These are phyloP conservation scores for Achlya hypogyna DNA, from an alignment of 352 stramenopile species.

Conservation along the genomic window DNA sequence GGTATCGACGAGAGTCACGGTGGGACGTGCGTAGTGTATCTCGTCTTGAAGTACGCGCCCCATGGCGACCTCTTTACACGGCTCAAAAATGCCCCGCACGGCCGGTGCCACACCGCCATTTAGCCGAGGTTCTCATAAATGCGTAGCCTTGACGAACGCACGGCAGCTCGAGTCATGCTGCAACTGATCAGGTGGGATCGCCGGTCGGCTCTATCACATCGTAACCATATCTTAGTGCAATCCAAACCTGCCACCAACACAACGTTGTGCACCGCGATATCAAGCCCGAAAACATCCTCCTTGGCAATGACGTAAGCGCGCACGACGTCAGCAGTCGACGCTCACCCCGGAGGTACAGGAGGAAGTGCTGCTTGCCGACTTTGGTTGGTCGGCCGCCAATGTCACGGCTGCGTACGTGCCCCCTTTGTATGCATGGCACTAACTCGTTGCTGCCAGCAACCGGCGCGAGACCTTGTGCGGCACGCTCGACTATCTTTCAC, in stretches of 20 bases:
- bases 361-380: slow-evolving; percentile 98
- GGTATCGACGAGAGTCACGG: neutral
- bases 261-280: slow-evolving; percentile 92
- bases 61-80: slow-evolving; percentile 82
- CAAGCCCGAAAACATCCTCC: slow-evolving; percentile 93
- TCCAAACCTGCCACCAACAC: slow-evolving; percentile 68
- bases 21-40: slow-evolving; percentile 38
- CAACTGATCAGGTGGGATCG: slow-evolving; percentile 12
- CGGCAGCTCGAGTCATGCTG: slow-evolving; percentile 1
- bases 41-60: slow-evolving; percentile 81
- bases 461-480: slow-evolving; percentile 97
- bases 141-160: slow-evolving; percentile 19
- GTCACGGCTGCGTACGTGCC: slow-evolving; percentile 54
- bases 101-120: slow-evolving; percentile 26
- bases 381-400: slow-evolving; percentile 96
- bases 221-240: slow-evolving; percentile 23
- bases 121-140: neutral
- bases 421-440: neutral
- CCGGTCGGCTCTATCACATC: neutral
- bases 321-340: neutral
- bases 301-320: slow-evolving; percentile 43
- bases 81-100: slow-evolving; percentile 37
- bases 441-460: slow-evolving; percentile 27
- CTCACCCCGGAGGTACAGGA: slow-evolving; percentile 28
- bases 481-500: slow-evolving; percentile 98